phyloP scores from a whole-genome alignment of 441 rosid genomes.

The Capsella rubella region DNA sequence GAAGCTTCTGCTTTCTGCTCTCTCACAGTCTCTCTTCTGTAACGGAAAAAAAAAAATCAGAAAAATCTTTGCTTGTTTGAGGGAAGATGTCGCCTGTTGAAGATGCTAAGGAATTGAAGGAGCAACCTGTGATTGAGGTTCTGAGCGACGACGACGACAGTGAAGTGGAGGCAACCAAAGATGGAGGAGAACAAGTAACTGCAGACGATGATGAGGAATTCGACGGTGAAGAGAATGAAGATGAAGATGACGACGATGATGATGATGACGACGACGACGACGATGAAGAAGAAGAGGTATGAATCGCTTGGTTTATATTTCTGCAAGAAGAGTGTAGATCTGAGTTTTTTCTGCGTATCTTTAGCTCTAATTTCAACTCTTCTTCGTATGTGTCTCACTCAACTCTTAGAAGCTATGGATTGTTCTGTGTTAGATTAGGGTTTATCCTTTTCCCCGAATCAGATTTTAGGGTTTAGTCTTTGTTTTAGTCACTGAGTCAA shows the following conservation, averaged over 20 bases:
- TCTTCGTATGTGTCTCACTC: neutral
- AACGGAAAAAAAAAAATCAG: neutral
- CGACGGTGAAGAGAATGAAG: constrained; percentile 57
- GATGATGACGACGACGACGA: constrained; percentile 54
- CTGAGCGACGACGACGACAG: constrained; percentile 27
- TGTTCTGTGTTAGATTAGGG: neutral
- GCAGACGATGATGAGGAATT: constrained; percentile 49
- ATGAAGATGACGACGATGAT: constrained; percentile 50
- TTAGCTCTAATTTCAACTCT: neutral
- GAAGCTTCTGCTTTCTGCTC: constrained; percentile 16
- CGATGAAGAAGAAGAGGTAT: constrained; percentile 47
- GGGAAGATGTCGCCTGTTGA: constrained; percentile 32
- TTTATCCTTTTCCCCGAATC: constrained; percentile 13
- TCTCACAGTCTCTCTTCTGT: neutral
- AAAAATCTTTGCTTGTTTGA: neutral
- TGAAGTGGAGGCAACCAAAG: constrained; percentile 32
- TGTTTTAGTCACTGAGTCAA: neutral
- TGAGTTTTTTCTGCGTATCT: constrained; percentile 8
- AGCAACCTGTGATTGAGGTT: constrained; percentile 31
- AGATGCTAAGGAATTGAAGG: constrained; percentile 33
- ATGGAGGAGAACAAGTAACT: constrained; percentile 47
- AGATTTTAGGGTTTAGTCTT: constrained; percentile 2
- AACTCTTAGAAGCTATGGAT: neutral
- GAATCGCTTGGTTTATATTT: neutral
- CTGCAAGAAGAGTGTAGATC: constrained; percentile 26